Conservation (phyloP, 768 basidiomycete species). For the Serendipita vermifera region DNA sequence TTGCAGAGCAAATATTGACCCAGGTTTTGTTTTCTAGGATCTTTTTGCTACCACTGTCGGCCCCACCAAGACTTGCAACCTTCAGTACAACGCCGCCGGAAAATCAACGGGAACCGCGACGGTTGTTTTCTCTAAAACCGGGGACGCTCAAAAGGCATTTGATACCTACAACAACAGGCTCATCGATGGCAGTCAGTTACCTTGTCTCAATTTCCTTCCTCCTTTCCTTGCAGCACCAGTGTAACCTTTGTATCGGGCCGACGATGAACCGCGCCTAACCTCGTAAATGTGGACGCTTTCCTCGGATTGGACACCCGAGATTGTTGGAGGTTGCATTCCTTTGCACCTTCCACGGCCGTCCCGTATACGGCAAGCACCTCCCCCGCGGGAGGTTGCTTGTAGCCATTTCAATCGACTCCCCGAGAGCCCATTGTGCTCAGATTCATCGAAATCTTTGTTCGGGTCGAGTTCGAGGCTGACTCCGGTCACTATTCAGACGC, state of each 20-base stretch:
- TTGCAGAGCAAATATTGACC: background rate
- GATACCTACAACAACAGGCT: conserved; percentile 94
- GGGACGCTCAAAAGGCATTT: conserved; percentile 85
- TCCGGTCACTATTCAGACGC: no score
- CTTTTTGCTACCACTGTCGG: conserved; percentile 87
- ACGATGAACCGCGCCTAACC: background rate
- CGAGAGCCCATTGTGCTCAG: no score
- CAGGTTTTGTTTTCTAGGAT: conserved; percentile 42
- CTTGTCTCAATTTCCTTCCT: conserved; percentile 37
- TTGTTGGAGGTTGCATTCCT: no score
- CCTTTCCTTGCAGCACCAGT: conserved; percentile 27
- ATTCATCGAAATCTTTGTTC: no score
- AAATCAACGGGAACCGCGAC: conserved; percentile 85
- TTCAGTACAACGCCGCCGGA: conserved; percentile 74
- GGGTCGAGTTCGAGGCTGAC: no score
- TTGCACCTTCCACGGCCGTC: no score
- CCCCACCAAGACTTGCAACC: conserved; percentile 65
- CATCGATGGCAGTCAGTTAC: conserved; percentile 99
- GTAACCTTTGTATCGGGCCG: background rate
- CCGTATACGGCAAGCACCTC: no score
- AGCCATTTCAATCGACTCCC: no score
- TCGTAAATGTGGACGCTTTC: background rate
- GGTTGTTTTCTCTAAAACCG: conserved; percentile 72
- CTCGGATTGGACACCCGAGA: background rate
- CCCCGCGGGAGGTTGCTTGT: no score